Base-by-base conservation (phyloP, 2,329 filamentous ascomycete species). In the Ophiocordyceps camponoti-leonardi region DNA sequence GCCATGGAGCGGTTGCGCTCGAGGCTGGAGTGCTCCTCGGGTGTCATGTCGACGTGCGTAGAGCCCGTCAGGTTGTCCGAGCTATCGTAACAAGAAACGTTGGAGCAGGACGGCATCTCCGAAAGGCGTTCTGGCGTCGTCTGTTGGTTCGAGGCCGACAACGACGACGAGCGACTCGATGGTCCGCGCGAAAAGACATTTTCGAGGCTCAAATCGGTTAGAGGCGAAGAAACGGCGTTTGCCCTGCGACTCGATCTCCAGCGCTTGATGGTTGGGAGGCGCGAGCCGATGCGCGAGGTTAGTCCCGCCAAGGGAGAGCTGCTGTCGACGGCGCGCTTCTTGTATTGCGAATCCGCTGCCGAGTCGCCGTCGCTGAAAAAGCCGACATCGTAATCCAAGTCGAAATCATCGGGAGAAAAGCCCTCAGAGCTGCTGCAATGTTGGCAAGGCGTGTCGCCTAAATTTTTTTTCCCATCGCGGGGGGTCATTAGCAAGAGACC, bases 181-280 rank as follows among this genome's bases (percentile, higher is more conserved):
- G 80, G 72, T 8, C 79, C 73, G 43, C 74, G 69, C 2, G 80
- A 82, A 18, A 68, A 80, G 77, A 80, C 79, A 47, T 81, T 84
- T 56, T 94, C 87, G 44, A 94, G 74, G 16, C 77, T 85, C 22
- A 90, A 72, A 55, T 95, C 90, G 40, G 92, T 94, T 50, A 81
- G 81, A 0, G 86, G 83, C 0, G 67, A 70, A 13, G 68, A 63
- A 42, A 67, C 66, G 14, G 65, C 58, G 45, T 66, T 67, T n/a
- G 64, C 58, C 33, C 67, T 66, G 48, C 65, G 67, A 33, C 58
- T 62, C 0, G 67, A 64, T 47, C 64, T 69, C 71, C 71, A 75
- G 19, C 69, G 68, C 1, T 66, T 62, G 39, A 77, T 60, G 44
- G 67, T 67, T 20, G 72, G 67, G 43, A 78, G 72, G 51, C 79